Conservation (phyloP, 2,329 filamentous ascomycete genomes). For the Xylariaceae sp. region DNA sequence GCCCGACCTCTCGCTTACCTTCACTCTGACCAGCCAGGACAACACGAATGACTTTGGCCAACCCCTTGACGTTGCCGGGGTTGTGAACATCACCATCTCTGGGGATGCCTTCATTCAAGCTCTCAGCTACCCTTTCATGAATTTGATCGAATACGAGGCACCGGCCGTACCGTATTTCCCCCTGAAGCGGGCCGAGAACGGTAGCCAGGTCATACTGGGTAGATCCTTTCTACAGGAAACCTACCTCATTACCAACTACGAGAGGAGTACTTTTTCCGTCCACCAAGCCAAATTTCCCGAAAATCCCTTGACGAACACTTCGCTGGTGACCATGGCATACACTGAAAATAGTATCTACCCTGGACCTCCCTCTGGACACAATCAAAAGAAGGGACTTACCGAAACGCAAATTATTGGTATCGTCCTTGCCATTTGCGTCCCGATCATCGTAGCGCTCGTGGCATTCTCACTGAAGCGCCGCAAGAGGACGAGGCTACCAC, state of each 20-base stretch:
- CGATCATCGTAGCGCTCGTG: constrained; percentile 21
- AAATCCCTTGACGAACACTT: constrained; percentile 31
- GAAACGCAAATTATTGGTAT: constrained; percentile 38
- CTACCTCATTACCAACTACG: constrained; percentile 51
- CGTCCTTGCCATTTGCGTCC: constrained; percentile 32
- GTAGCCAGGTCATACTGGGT: constrained; percentile 53
- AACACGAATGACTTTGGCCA: constrained; percentile 45
- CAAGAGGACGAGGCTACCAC: constrained; percentile 19
- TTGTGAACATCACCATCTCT: constrained; percentile 51
- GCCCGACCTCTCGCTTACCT: constrained; percentile 46
- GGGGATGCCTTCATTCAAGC: constrained; percentile 42
- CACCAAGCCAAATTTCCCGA: constrained; percentile 48
- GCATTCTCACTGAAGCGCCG: constrained; percentile 26
- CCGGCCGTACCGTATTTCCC: constrained; percentile 56
- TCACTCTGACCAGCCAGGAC: constrained; percentile 48
- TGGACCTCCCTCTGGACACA: constrained; percentile 19
- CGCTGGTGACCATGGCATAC: constrained; percentile 34
- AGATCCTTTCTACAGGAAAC: constrained; percentile 65
- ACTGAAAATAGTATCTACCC: constrained; percentile 41
- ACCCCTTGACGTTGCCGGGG: constrained; percentile 38
- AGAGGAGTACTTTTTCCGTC: constrained; percentile 44
- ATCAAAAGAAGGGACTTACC: constrained; percentile 24
- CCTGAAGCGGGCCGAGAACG: constrained; percentile 47
- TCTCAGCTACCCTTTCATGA: constrained; percentile 42
- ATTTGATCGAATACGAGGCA: constrained; percentile 36